Evolutionary conservation across 352 stramenopile species (phyloP).

Genomic region (Phytopythium oedochilum): DNA sequence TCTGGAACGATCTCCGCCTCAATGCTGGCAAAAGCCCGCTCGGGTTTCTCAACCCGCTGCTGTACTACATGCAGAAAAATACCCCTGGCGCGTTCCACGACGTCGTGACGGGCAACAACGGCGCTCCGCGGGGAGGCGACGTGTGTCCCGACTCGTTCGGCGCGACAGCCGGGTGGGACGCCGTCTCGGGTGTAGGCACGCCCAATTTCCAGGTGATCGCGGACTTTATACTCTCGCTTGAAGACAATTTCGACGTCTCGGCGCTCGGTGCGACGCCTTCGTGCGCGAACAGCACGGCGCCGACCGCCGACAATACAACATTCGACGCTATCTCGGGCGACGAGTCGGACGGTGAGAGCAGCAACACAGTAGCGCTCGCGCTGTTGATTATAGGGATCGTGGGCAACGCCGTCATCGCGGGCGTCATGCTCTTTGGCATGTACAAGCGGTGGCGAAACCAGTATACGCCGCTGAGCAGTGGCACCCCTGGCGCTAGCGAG

Average conservation of each 20-base stretch:
- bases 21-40: constrained; percentile 76
- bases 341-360: neutral
- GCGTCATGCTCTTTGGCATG: constrained; percentile 28
- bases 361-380: constrained; percentile 27
- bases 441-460: constrained; percentile 55
- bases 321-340: neutral
- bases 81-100: constrained; percentile 76
- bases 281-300: constrained; percentile 5
- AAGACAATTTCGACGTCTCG: constrained; percentile 48
- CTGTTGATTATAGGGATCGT: constrained; percentile 28
- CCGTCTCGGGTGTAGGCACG: constrained; percentile 78
- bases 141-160: constrained; percentile 81
- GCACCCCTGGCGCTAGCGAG: neutral
- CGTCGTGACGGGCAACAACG: constrained; percentile 84
- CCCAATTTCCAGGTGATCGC: constrained; percentile 76
- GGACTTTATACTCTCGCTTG: constrained; percentile 43
- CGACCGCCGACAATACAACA: constrained; percentile 8
- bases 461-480: constrained; percentile 42
- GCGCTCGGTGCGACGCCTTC: constrained; percentile 8
- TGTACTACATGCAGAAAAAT: constrained; percentile 73
- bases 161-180: constrained; percentile 85
- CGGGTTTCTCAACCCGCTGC: constrained; percentile 83
- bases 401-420: constrained; percentile 23
- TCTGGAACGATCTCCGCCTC: constrained; percentile 84
- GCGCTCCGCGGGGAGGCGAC: constrained; percentile 30